phyloP scores from a whole-genome alignment of 208 protist species.

The Wallacemonas collosoma region DNA sequence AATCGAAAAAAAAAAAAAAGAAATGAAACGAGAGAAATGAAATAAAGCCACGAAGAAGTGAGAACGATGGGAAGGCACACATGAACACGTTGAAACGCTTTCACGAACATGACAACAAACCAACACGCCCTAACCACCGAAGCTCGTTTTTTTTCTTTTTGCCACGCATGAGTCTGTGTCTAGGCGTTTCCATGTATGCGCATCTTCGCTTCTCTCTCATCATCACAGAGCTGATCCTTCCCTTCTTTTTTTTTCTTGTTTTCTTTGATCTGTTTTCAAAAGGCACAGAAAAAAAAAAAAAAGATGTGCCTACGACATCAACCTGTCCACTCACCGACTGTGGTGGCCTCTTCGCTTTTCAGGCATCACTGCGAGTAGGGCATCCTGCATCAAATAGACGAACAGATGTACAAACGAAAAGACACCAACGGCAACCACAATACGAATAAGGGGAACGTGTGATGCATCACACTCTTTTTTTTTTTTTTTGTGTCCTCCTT shows the following conservation, averaged over 20 bases:
- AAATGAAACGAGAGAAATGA: not conserved
- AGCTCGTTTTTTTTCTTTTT: no score
- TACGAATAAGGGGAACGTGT: not conserved
- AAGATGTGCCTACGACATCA: not conserved
- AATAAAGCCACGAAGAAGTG: no score
- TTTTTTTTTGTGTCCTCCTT: conserved; percentile 2
- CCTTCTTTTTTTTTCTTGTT: conserved; percentile 19
- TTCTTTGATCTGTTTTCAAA: not conserved
- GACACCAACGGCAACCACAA: not conserved
- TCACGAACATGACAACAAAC: no score
- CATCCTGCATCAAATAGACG: no score
- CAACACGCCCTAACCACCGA: no score
- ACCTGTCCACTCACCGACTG: not conserved
- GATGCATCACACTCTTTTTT: not conserved
- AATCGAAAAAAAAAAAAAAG: not conserved
- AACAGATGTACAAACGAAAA: not conserved
- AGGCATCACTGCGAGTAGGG: no score
- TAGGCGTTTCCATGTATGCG: no score
- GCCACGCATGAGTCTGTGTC: no score
- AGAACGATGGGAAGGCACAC: no score
- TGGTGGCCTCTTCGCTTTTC: not conserved
- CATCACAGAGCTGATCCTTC: not conserved
- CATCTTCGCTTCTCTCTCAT: not conserved
- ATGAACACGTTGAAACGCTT: no score
- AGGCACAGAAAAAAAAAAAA: not conserved